A percentile compares a stretch with the other conserved stretches of the same genome.
Evolutionary conservation across 2,329 filamentous ascomycete genomes (phyloP).

Genomic region (Penicillium sp.): DNA sequence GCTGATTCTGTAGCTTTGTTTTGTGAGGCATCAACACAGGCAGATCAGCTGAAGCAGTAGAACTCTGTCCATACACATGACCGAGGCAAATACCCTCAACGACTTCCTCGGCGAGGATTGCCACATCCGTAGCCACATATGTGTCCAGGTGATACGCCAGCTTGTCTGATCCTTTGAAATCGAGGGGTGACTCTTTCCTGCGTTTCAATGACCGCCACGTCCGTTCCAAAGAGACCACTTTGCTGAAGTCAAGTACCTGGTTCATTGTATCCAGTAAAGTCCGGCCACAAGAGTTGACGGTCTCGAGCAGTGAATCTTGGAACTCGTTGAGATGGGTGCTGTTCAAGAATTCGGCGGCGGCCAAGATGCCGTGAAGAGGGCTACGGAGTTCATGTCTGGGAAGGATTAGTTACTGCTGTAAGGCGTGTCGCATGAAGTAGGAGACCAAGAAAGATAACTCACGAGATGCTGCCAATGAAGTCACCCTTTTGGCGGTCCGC

Average conservation of each 20-base stretch:
- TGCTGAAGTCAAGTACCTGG: constrained; percentile 52
- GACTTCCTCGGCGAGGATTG: constrained; percentile 53
- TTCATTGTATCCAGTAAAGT: constrained; percentile 47
- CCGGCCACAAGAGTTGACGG: constrained; percentile 43
- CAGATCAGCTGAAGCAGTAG: constrained; percentile 26
- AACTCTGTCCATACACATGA: constrained; percentile 43
- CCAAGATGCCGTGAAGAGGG: constrained; percentile 45
- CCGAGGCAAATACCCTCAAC: constrained; percentile 56
- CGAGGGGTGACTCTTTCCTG: constrained; percentile 27
- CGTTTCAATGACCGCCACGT: constrained; percentile 37
- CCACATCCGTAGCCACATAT: constrained; percentile 43
- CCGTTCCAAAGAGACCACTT: constrained; percentile 47
- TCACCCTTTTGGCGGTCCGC: constrained; percentile 46
- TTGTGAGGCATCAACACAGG: constrained; percentile 23
- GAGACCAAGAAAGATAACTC: constrained; percentile 7
- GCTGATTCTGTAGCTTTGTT: constrained; percentile 7
- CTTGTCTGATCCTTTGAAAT: constrained; percentile 31
- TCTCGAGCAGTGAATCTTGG: constrained; percentile 41
- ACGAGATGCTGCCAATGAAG: constrained; percentile 46
- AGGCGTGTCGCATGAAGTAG: background rate
- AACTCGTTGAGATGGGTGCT: constrained; percentile 42
- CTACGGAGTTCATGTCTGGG: constrained; percentile 43
- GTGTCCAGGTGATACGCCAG: constrained; percentile 36
- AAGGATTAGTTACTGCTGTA: background rate
- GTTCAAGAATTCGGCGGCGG: constrained; percentile 43